Conservation (phyloP, 2,329 filamentous ascomycete genomes). For the Xylariaceae sp. region DNA sequence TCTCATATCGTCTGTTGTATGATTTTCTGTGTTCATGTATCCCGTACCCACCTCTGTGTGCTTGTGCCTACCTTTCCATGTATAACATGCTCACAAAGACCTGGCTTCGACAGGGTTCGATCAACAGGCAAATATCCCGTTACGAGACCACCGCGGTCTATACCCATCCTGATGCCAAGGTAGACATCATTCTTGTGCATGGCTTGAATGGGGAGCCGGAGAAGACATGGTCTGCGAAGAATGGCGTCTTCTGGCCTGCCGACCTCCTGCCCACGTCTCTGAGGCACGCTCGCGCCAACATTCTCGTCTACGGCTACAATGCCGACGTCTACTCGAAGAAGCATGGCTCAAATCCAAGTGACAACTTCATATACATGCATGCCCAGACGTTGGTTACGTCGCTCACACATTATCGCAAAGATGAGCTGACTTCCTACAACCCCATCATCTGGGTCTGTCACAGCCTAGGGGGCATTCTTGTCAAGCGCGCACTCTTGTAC, state of each 20-base stretch:
- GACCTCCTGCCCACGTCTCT: slow-evolving; percentile 61
- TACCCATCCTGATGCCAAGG: slow-evolving; percentile 52
- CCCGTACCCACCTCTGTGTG: background rate
- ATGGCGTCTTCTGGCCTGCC: slow-evolving; percentile 62
- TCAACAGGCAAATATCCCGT: slow-evolving; percentile 47
- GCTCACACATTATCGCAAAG: slow-evolving; percentile 58
- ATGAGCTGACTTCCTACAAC: slow-evolving; percentile 50
- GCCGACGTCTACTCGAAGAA: slow-evolving; percentile 54
- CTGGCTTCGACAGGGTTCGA: slow-evolving; percentile 37
- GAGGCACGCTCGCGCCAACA: slow-evolving; percentile 51
- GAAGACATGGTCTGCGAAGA: slow-evolving; percentile 55
- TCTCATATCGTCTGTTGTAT: slow-evolving; percentile 2
- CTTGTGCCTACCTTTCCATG: background rate
- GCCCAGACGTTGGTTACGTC: slow-evolving; percentile 62
- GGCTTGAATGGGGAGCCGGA: slow-evolving; percentile 63
- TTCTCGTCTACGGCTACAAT: slow-evolving; percentile 71
- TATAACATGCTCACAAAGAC: slow-evolving; percentile 18
- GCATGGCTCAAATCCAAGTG: slow-evolving; percentile 51
- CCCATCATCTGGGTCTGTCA: slow-evolving; percentile 75
- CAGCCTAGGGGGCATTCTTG: slow-evolving; percentile 66
- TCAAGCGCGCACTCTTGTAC: slow-evolving; percentile 65
- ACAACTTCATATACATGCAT: slow-evolving; percentile 65
- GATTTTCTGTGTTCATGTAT: background rate
- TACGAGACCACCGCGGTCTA: slow-evolving; percentile 57
- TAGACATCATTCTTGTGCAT: slow-evolving; percentile 65